Conservation (phyloP, 2,329 filamentous ascomycete genomes). For the Kalmusia sp. region DNA sequence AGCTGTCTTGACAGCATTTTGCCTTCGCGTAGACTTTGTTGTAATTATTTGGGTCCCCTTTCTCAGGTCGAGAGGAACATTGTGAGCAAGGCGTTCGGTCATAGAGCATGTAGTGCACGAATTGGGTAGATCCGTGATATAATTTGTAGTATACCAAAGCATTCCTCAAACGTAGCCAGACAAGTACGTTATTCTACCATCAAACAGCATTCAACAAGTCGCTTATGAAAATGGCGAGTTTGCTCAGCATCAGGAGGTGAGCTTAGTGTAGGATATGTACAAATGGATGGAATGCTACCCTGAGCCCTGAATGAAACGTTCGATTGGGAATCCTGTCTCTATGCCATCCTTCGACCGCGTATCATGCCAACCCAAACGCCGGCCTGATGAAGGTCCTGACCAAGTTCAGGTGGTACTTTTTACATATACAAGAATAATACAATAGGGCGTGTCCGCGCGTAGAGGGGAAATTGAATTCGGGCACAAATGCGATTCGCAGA, state of each 20-base stretch:
- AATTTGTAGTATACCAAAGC: slow-evolving; percentile 46
- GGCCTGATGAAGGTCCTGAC: slow-evolving; percentile 25
- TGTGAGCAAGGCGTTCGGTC: slow-evolving; percentile 50
- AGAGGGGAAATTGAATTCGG: slow-evolving; percentile 14
- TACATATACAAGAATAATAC: slow-evolving; percentile 48
- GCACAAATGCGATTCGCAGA: not conserved
- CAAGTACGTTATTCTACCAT: not conserved
- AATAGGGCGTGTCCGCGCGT: slow-evolving; percentile 28
- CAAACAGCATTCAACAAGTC: too few species aligned
- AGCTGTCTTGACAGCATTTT: slow-evolving; percentile 16
- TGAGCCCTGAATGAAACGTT: slow-evolving; percentile 10
- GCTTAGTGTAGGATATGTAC: too few species aligned
- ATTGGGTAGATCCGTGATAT: slow-evolving; percentile 22
- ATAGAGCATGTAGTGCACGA: slow-evolving; percentile 24
- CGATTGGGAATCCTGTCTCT: slow-evolving; percentile 30
- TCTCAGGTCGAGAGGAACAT: slow-evolving; percentile 33
- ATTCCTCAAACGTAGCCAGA: slow-evolving; percentile 16
- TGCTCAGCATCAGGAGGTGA: too few species aligned
- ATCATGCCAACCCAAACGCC: slow-evolving; percentile 36
- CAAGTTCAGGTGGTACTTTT: slow-evolving; percentile 26
- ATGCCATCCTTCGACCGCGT: slow-evolving; percentile 20
- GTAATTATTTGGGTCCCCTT: slow-evolving; percentile 43
- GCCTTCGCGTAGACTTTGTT: slow-evolving; percentile 36
- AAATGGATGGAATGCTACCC: too few species aligned
- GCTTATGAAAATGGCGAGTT: too few species aligned